Percentiles rank a stretch among this genome's conserved stretches.
These are phyloP conservation scores for Silene conica DNA, from an alignment of 148 eudicot genomes.

Conservation along the genomic window DNA sequence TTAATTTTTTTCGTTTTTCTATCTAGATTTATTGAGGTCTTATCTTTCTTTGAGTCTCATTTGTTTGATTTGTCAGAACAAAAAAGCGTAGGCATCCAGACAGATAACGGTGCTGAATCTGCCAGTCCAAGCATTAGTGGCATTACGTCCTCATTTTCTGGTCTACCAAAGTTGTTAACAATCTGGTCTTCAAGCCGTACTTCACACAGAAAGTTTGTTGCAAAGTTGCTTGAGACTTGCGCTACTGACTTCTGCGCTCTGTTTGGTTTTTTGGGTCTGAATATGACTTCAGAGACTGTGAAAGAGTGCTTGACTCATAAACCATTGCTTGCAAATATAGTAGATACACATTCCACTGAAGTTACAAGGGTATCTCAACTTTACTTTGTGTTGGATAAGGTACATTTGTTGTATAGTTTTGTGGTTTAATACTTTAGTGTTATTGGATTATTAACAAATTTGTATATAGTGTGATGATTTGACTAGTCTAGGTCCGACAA, in stretches of 20 bases:
- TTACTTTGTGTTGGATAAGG: slow-evolving; percentile 59
- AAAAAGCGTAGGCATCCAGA: slow-evolving; percentile 67
- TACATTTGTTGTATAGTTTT: slow-evolving; percentile 22
- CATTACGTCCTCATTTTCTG: slow-evolving; percentile 19
- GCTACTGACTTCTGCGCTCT: slow-evolving; percentile 60
- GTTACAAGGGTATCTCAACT: slow-evolving; percentile 46
- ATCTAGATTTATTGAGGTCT: neutral
- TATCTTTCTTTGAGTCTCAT: slow-evolving; percentile 2
- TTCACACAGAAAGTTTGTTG: slow-evolving; percentile 38
- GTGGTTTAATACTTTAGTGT: neutral
- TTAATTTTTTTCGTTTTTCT: slow-evolving; percentile 7
- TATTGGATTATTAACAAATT: slow-evolving; percentile 3
- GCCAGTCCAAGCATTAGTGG: slow-evolving; percentile 26
- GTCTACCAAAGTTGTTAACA: slow-evolving; percentile 32
- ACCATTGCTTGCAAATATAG: slow-evolving; percentile 23
- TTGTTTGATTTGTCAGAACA: slow-evolving; percentile 32
- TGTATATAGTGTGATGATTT: neutral
- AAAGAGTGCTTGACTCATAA: slow-evolving; percentile 23
- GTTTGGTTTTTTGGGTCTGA: slow-evolving; percentile 47
- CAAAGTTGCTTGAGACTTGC: slow-evolving; percentile 62
- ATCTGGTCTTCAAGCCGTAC: slow-evolving; percentile 50
- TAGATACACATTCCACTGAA: slow-evolving; percentile 40
- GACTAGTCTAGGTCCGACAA: neutral
- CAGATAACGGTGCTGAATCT: slow-evolving; percentile 46
- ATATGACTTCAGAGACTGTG: slow-evolving; percentile 25